Percentiles rank a stretch among this genome's conserved stretches.
These are phyloP conservation scores for Zygoascus biomembranicola DNA, from an alignment of 805 yeast species.

Conservation along the genomic window DNA sequence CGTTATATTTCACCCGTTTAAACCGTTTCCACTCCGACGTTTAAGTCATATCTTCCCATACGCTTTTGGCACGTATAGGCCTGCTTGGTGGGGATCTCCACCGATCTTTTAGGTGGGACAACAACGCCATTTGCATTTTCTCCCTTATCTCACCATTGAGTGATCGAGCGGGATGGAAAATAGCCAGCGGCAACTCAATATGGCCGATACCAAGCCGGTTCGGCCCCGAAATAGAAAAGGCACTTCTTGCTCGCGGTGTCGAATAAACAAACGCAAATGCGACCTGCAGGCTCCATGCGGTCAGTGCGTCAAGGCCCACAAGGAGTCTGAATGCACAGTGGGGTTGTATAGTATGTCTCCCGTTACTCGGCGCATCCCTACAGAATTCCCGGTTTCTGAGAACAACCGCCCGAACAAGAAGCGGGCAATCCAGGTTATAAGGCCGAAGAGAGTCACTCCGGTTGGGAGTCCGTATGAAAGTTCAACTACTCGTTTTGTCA, in stretches of 20 bases:
- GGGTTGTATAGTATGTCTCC: background rate
- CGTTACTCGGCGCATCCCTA: background rate
- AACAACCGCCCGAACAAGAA: background rate
- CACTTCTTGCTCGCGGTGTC: background rate
- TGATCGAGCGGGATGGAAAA: too few relatives aligned
- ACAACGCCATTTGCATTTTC: too few relatives aligned
- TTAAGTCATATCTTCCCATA: too few relatives aligned
- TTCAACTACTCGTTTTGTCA: background rate
- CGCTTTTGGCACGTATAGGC: too few relatives aligned
- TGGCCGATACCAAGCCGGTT: background rate
- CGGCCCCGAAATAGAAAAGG: background rate
- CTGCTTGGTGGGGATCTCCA: too few relatives aligned
- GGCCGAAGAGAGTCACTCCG: background rate
- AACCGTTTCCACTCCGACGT: too few relatives aligned
- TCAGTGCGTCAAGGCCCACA: constrained; percentile 1
- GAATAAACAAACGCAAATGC: constrained; percentile 1
- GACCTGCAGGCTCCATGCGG: constrained; percentile 1
- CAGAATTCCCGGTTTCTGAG: background rate
- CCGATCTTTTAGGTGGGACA: too few relatives aligned
- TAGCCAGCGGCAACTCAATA: background rate
- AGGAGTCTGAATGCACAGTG: background rate
- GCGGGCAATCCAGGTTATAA: background rate
- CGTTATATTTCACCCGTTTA: too few relatives aligned
- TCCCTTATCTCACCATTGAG: too few relatives aligned
- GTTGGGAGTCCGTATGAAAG: background rate